These are phyloP conservation scores for Cercophora samala DNA, from an alignment of 495 filamentous ascomycete genomes.

Conservation along the genomic window DNA sequence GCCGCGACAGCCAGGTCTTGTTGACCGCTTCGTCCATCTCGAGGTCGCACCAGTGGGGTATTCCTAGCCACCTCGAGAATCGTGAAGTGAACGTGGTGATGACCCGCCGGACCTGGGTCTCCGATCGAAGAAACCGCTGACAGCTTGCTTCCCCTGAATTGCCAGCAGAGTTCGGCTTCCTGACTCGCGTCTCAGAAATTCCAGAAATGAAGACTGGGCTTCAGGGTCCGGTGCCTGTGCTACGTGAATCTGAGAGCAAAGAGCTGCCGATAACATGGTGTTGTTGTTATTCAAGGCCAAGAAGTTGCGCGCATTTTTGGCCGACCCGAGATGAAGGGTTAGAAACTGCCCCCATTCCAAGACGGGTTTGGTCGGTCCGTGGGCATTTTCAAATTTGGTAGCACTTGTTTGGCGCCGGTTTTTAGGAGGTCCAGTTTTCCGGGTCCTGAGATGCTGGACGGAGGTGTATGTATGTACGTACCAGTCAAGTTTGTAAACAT, in stretches of 20 bases:
- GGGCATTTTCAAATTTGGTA: constrained; percentile 8
- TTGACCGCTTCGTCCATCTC: constrained; percentile 26
- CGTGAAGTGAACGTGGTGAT: no score
- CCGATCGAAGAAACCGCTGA: constrained; percentile 23
- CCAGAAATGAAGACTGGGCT: not conserved
- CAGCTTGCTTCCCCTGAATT: not conserved
- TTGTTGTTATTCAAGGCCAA: constrained; percentile 2
- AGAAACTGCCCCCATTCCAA: constrained; percentile 9
- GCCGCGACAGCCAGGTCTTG: constrained; percentile 1
- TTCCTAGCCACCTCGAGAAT: constrained; percentile 3
- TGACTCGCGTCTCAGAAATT: constrained; percentile 1
- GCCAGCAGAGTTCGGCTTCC: not conserved
- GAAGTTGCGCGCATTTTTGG: constrained; percentile 10
- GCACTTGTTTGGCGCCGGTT: not conserved
- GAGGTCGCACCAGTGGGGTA: constrained; percentile 16
- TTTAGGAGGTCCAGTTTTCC: not conserved
- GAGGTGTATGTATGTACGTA: not conserved
- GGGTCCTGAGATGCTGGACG: not conserved
- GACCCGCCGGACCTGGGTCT: constrained; percentile 19
- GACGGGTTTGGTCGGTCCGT: constrained; percentile 11
- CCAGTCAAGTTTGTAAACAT: not conserved
- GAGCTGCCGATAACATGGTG: not conserved
- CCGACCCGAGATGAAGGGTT: constrained; percentile 10
- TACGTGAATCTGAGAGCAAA: not conserved
- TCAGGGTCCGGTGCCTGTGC: constrained; percentile 7